phyloP scores from a whole-genome alignment of 1,284 basidiomycete species.

The Sanghuangporus weigelae region DNA sequence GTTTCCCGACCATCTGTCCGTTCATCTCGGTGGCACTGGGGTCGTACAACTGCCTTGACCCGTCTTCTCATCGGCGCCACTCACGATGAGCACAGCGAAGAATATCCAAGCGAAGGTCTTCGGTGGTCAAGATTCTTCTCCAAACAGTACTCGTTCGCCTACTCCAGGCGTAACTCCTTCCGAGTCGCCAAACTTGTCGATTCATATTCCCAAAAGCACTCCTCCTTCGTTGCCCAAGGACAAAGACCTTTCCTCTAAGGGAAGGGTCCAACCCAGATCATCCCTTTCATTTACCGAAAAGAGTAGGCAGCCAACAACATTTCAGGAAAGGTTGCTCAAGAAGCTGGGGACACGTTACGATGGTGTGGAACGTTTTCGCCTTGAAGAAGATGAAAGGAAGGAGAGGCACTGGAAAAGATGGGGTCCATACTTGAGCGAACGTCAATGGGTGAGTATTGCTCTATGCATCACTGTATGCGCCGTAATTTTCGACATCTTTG shows the following conservation, averaged over 20 bases:
- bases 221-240: conserved; percentile 28
- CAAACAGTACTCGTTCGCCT: conserved; percentile 19
- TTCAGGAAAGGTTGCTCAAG: conserved; percentile 57
- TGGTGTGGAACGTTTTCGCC: conserved; percentile 64
- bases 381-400: conserved; percentile 64
- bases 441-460: conserved; percentile 82
- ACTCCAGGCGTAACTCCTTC: conserved; percentile 26
- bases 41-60: not conserved
- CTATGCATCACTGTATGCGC: conserved; percentile 4
- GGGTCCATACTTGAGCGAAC: conserved; percentile 95
- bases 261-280: conserved; percentile 10
- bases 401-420: conserved; percentile 93
- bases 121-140: conserved; percentile 36
- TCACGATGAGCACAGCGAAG: conserved; percentile 40
- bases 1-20: not conserved
- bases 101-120: conserved; percentile 78
- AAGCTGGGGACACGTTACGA: conserved; percentile 55
- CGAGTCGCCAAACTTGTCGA: conserved; percentile 54
- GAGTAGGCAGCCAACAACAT: conserved; percentile 26
- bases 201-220: conserved; percentile 68
- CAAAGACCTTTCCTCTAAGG: conserved; percentile 29
- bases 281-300: conserved; percentile 19
- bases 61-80: not conserved
- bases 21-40: not conserved
- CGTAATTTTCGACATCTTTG: not conserved